Percentiles rank a stretch among this genome's conserved stretches.
Evolutionary conservation across 164 flowering plant genomes (phyloP).

Genomic region (Stephania japonica): DNA sequence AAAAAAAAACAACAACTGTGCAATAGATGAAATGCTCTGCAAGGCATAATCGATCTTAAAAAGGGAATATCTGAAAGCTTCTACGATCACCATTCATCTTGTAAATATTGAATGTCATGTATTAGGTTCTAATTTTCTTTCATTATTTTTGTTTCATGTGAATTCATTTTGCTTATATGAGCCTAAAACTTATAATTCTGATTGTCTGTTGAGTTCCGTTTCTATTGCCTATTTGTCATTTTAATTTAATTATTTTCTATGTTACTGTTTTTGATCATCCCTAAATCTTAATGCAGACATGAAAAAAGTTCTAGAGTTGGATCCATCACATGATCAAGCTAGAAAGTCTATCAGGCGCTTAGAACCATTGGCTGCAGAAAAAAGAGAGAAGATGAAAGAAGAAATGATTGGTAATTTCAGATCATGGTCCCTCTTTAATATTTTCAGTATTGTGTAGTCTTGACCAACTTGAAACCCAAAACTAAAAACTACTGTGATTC

Average conservation of each 20-base stretch:
- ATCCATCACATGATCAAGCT: slow-evolving; percentile 69
- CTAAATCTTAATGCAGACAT: slow-evolving; percentile 39
- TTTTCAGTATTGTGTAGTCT: neutral
- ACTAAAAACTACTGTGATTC: neutral
- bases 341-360: slow-evolving; percentile 53
- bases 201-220: no score
- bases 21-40: no score
- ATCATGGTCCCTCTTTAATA: neutral
- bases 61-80: no score
- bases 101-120: no score
- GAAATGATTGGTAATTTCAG: slow-evolving; percentile 73
- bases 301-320: slow-evolving; percentile 72
- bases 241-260: neutral
- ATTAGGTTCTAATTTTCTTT: no score
- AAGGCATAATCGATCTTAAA: no score
- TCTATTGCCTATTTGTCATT: neutral
- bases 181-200: no score
- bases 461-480: neutral
- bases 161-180: no score
- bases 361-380: slow-evolving; percentile 79
- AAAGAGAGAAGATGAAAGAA: slow-evolving; percentile 95
- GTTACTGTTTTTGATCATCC: neutral
- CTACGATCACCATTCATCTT: no score
- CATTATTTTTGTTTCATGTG: no score
- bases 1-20: no score